A percentile compares a stretch with the other conserved stretches of the same genome.
Conservation (phyloP, 1,284 basidiomycete genomes). For the Tetrapyrgos nigripes region DNA sequence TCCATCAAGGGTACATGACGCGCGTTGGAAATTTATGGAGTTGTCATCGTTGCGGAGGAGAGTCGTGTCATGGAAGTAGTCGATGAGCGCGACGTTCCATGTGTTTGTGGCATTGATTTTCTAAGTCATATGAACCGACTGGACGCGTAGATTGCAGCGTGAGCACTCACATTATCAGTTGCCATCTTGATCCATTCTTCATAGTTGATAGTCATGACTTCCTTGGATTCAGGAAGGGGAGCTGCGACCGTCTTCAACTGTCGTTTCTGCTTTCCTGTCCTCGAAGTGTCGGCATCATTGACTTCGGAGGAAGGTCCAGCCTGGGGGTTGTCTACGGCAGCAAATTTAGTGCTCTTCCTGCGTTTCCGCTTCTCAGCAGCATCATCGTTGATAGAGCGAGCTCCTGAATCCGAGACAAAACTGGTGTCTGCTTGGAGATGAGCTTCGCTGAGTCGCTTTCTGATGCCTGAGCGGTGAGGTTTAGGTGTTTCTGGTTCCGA, state of each 20-base stretch:
- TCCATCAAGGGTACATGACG: conserved; percentile 96
- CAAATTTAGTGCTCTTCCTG: conserved; percentile 73
- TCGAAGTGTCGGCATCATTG: conserved; percentile 46
- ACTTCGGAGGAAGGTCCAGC: conserved; percentile 55
- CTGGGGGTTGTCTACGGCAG: conserved; percentile 55
- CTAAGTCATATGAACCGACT: conserved; percentile 48
- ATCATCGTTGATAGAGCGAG: conserved; percentile 74
- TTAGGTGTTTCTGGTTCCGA: conserved; percentile 56
- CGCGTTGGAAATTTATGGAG: conserved; percentile 98
- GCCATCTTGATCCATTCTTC: conserved; percentile 99
- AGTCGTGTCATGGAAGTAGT: conserved; percentile 99
- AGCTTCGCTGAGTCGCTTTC: conserved; percentile 69
- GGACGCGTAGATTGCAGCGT: neutral
- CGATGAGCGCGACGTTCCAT: conserved; percentile 98
- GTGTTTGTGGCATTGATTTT: conserved; percentile 99
- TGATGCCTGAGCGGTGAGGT: conserved; percentile 45
- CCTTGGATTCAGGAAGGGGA: conserved; percentile 62
- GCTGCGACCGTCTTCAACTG: conserved; percentile 67
- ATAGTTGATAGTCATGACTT: conserved; percentile 87
- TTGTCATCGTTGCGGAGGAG: conserved; percentile 93
- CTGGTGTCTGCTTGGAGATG: conserved; percentile 55
- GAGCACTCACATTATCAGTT: conserved; percentile 89
- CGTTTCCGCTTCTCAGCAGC: conserved; percentile 78
- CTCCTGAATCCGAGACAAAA: conserved; percentile 51
- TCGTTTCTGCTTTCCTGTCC: conserved; percentile 60